phyloP scores from a whole-genome alignment of 495 filamentous ascomycete species.

The Delitschia confertaspora region DNA sequence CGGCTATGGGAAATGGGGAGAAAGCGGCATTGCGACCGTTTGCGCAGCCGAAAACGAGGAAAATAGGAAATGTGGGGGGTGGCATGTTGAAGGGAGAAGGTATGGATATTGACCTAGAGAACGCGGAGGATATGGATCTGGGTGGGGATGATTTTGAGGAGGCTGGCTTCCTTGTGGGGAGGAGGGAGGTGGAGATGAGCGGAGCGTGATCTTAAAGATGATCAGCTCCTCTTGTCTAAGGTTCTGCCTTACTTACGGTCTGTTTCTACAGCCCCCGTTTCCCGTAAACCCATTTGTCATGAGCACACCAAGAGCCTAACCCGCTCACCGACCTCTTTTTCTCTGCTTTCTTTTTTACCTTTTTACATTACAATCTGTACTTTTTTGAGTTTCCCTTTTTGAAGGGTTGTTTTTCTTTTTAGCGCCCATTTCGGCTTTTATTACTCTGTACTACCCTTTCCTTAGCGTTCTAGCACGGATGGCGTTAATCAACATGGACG shows the following conservation, averaged over 20 bases:
- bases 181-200: slow-evolving; percentile 25
- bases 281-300: no score
- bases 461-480: no score
- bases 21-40: slow-evolving; percentile 17
- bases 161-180: slow-evolving; percentile 31
- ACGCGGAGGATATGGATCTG: slow-evolving; percentile 10
- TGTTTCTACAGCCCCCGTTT: no score
- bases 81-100: slow-evolving; percentile 24
- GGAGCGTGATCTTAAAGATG: slow-evolving; percentile 6
- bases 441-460: no score
- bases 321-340: no score
- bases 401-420: no score
- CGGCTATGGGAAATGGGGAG: neutral
- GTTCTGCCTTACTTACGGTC: neutral
- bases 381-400: no score
- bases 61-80: slow-evolving; percentile 9
- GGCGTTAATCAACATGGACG: no score
- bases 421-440: no score
- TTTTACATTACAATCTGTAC: no score
- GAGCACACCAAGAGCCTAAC: no score
- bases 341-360: no score
- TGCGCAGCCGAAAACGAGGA: slow-evolving; percentile 21
- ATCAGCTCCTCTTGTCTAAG: neutral
- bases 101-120: slow-evolving; percentile 27
- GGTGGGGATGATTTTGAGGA: slow-evolving; percentile 33